Evolutionary conservation across 2,329 filamentous ascomycete genomes (phyloP).

Genomic region (Colletotrichum tropicicola): DNA sequence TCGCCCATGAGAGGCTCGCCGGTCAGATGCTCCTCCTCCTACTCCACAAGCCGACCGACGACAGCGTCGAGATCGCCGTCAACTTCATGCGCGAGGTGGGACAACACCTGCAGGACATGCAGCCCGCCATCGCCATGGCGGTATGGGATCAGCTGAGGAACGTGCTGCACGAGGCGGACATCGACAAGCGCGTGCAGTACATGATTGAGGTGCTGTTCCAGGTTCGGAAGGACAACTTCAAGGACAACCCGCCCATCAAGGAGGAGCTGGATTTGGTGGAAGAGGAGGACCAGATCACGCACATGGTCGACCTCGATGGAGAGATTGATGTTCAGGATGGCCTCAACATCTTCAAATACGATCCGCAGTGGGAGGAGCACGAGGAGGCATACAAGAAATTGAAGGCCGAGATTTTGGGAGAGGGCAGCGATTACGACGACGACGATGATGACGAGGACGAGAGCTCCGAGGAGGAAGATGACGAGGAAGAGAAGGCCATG

Average conservation of each 20-base stretch:
- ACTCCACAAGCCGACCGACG: constrained; percentile 94
- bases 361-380: constrained; percentile 88
- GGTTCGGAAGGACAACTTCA: constrained; percentile 94
- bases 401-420: constrained; percentile 92
- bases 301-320: constrained; percentile 83
- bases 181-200: constrained; percentile 98
- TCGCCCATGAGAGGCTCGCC: constrained; percentile 91
- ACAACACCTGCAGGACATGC: constrained; percentile 96
- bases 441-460: constrained; percentile 71
- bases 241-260: constrained; percentile 89
- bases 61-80: constrained; percentile 97
- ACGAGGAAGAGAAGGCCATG: constrained; percentile 81
- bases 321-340: constrained; percentile 86
- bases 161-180: constrained; percentile 95
- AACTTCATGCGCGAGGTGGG: constrained; percentile 93
- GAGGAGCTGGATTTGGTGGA: constrained; percentile 96
- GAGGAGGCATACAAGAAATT: constrained; percentile 90
- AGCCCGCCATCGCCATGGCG: constrained; percentile 82
- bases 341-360: constrained; percentile 95
- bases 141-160: constrained; percentile 97
- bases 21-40: constrained; percentile 93
- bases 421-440: constrained; percentile 82
- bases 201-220: constrained; percentile 99
- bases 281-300: constrained; percentile 98
- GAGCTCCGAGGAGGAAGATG: constrained; percentile 75